Base-by-base conservation (phyloP, 768 basidiomycete genomes). In the Chlorophyllum brunneum region DNA sequence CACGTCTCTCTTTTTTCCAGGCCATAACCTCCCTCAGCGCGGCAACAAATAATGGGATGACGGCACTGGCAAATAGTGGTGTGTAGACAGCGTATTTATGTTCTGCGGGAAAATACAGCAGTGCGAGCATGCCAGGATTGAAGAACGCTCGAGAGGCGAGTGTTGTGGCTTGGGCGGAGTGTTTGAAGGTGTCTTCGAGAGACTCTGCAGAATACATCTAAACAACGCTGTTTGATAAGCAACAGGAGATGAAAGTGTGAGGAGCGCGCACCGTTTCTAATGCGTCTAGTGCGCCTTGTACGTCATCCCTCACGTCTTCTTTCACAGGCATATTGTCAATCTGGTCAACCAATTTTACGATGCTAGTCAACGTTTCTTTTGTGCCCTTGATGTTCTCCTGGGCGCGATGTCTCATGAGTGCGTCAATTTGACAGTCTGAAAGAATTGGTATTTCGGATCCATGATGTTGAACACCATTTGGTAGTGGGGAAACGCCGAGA, bases 31-130 rank as follows among this genome's bases (percentile, higher is more conserved):
- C 94, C 63, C 83, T 79, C 20, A 91, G 56, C 9, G 86, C 74
- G 1, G 89, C 83, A 2, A 89, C 83, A 8, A 93, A 54, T 48
- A 98, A 66, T 4, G 95, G 94, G 24, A 95, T 86, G 2, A 89
- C 76, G 5, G 93, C 80, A 42, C 92, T 94, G 2, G 92, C 95
- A 65, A 99, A 98, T 29, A 99, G 69, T 0, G 97, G 95, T 0
- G 92, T 86, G 66, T 98, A 98, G 7, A 99, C 92, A 2, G 95
- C 95, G 65, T 93, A 95, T 64, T 90, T 98, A 73, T 98, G 97
- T 64, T 98, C 97, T 16, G 92, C 86, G 18, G 97, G 97, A 70
- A 98, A 98, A 68, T 99, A 99, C 18, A 99, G 76, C 63, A 98
- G 70, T 11, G 92, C 94, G 59, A 98, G 71, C 94, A 98, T 97